A percentile compares a stretch with the other conserved stretches of the same genome.
Evolutionary conservation across 208 protist genomes (phyloP).

Genomic region (Trichomonas tenax): DNA sequence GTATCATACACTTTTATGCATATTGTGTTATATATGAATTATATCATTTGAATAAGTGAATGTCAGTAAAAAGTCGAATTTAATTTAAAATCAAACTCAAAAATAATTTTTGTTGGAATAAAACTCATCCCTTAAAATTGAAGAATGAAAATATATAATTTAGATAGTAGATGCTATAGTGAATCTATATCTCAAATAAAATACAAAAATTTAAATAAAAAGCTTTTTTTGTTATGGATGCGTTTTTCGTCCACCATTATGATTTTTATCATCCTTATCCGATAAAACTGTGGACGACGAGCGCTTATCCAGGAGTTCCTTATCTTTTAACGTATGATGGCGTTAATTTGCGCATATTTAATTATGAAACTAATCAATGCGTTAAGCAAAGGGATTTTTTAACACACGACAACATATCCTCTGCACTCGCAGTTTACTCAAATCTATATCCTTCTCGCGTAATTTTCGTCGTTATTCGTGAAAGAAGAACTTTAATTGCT

Average conservation of each 20-base stretch:
- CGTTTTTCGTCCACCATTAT: not conserved
- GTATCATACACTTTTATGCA: no score
- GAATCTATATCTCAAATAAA: not conserved
- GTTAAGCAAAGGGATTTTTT: not conserved
- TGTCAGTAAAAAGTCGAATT: no score
- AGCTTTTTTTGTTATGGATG: not conserved
- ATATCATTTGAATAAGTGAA: no score
- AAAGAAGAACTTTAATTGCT: not conserved
- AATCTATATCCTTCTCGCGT: not conserved
- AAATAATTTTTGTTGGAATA: no score
- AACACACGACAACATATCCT: not conserved
- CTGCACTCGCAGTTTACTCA: not conserved
- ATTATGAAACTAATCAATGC: not conserved
- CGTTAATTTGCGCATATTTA: not conserved
- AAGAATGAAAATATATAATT: no score
- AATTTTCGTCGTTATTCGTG: not conserved
- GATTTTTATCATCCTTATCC: not conserved
- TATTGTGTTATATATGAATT: no score
- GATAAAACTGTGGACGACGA: not conserved
- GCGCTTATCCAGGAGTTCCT: not conserved
- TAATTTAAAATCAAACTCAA: no score
- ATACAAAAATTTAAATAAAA: not conserved
- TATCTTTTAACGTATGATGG: slow-evolving; percentile 10
- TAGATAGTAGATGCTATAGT: no score
- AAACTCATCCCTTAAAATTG: no score